These are phyloP conservation scores for Aspergillus bertholletiae DNA, from an alignment of 495 filamentous ascomycete genomes.

Conservation along the genomic window DNA sequence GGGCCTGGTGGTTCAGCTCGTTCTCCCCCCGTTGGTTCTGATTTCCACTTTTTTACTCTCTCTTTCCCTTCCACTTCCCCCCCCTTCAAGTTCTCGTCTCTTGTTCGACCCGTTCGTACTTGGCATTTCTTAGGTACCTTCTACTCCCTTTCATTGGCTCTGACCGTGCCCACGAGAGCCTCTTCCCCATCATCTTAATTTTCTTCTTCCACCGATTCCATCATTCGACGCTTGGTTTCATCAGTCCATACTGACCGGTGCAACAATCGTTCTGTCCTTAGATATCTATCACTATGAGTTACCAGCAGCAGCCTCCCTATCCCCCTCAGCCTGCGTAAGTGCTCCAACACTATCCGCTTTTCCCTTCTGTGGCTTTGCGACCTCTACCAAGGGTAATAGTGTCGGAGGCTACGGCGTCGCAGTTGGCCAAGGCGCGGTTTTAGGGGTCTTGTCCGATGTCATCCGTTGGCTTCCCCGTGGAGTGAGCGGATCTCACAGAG, in stretches of 20 bases:
- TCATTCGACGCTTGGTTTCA: not conserved
- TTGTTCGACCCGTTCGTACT: conserved; percentile 11
- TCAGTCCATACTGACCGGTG: not conserved
- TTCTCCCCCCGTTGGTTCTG: too few relatives aligned
- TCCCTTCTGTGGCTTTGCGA: not conserved
- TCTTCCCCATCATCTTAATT: conserved; percentile 4
- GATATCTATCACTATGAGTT: not conserved
- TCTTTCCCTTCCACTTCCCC: conserved; percentile 6
- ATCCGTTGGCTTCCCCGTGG: not conserved
- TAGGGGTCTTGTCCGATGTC: not conserved
- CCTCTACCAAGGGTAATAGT: not conserved
- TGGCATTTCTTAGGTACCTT: conserved; percentile 21
- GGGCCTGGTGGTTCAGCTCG: too few relatives aligned
- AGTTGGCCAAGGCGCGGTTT: not conserved
- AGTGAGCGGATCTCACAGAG: not conserved
- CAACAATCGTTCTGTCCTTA: not conserved
- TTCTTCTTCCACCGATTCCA: not conserved
- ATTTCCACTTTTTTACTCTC: conserved; percentile 14
- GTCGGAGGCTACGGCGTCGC: not conserved
- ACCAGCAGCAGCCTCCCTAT: not conserved
- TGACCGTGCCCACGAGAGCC: conserved; percentile 5
- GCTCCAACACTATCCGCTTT: not conserved
- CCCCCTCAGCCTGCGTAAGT: not conserved
- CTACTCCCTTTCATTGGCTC: conserved; percentile 17
- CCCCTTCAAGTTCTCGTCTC: too few relatives aligned